These are phyloP conservation scores for Juglanconis sp. DNA, from an alignment of 2,329 filamentous ascomycete species.

Conservation along the genomic window DNA sequence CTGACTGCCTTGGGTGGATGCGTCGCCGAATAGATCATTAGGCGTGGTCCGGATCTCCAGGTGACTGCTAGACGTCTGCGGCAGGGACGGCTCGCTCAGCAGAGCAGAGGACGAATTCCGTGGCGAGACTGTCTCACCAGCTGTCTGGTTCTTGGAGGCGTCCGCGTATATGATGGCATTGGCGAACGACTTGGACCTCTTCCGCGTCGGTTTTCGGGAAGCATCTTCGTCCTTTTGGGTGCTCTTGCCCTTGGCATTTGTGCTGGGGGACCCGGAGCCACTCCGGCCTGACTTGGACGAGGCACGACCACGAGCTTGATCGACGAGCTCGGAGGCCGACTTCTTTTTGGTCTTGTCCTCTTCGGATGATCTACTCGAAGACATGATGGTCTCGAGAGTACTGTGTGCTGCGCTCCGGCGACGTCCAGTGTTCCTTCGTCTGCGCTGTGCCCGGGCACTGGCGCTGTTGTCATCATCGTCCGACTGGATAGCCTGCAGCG, in stretches of 20 bases:
- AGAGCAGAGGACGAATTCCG: constrained; percentile 40
- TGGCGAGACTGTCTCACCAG: constrained; percentile 27
- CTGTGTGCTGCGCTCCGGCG: constrained; percentile 56
- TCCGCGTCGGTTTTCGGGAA: constrained; percentile 21
- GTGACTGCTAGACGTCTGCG: constrained; percentile 53
- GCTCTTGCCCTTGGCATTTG: constrained; percentile 20
- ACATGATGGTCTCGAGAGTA: constrained; percentile 65
- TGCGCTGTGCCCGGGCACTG: constrained; percentile 32
- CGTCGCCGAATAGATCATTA: constrained; percentile 22
- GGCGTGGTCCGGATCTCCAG: constrained; percentile 42
- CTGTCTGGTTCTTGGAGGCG: constrained; percentile 33
- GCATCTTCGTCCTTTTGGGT: constrained; percentile 12
- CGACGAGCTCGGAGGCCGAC: constrained; percentile 53
- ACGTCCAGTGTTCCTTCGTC: constrained; percentile 39
- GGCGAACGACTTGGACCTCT: constrained; percentile 42
- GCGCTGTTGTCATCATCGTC: constrained; percentile 48
- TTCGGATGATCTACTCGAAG: constrained; percentile 61
- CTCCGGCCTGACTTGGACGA: constrained; percentile 29
- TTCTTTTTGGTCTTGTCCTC: constrained; percentile 61
- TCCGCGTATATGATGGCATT: constrained; percentile 40
- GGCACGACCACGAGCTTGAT: constrained; percentile 50
- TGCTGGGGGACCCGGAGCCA: constrained; percentile 25
- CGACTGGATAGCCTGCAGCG: constrained; percentile 54
- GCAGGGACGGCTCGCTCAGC: constrained; percentile 53
- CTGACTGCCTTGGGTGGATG: constrained; percentile 22